These are phyloP conservation scores for Ganoderma meredithae DNA, from an alignment of 1,284 basidiomycete genomes.

Conservation along the genomic window DNA sequence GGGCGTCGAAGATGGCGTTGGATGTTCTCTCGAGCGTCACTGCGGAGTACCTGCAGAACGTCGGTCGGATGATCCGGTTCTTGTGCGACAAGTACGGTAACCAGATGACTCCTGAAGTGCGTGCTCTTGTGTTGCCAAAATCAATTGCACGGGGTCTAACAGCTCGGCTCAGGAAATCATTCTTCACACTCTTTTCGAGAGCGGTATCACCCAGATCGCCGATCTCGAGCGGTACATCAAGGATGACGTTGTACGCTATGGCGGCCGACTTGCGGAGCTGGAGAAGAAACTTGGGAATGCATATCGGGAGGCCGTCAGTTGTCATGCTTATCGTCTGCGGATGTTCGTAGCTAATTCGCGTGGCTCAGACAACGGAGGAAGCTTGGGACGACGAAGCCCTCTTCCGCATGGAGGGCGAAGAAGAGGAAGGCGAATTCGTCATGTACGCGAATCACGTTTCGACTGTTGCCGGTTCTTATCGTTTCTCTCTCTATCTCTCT, in stretches of 20 bases:
- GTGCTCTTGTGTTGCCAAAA: constrained; percentile 4
- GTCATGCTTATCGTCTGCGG: not conserved
- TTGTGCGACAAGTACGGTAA: constrained; percentile 83
- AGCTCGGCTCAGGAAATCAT: constrained; percentile 80
- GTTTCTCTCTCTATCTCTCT: constrained; percentile 38
- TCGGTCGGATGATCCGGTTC: constrained; percentile 87
- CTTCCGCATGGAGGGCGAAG: constrained; percentile 73
- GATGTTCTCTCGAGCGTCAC: constrained; percentile 85
- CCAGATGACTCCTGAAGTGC: constrained; percentile 84
- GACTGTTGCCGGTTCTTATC: constrained; percentile 6
- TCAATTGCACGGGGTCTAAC: not conserved
- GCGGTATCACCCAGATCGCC: constrained; percentile 77
- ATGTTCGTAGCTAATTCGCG: constrained; percentile 13
- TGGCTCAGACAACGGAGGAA: constrained; percentile 60
- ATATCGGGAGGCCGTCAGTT: constrained; percentile 80
- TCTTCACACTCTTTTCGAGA: constrained; percentile 89
- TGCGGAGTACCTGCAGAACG: constrained; percentile 83
- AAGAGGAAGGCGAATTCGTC: constrained; percentile 78
- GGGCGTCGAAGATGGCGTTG: constrained; percentile 72
- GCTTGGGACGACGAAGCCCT: constrained; percentile 81
- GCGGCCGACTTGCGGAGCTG: constrained; percentile 77
- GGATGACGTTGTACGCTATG: constrained; percentile 90
- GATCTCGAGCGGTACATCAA: constrained; percentile 88
- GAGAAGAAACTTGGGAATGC: constrained; percentile 87
- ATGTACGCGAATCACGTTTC: constrained; percentile 53